Conservation (phyloP, 805 yeast genomes). For the Hanseniaspora nectarophila region DNA sequence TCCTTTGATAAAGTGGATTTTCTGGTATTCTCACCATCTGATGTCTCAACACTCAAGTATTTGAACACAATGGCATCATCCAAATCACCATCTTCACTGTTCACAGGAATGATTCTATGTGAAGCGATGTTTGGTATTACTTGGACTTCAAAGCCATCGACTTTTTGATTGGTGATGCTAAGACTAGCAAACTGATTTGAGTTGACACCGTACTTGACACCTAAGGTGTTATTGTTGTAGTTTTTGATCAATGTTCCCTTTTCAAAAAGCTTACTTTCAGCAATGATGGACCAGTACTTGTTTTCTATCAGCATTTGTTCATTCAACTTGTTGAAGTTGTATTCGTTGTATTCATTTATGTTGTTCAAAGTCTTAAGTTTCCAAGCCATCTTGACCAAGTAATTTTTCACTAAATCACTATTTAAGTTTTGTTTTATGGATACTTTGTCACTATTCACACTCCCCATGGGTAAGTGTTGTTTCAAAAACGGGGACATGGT, state of each 20-base stretch:
- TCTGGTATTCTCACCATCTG: not conserved
- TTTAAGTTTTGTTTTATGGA: slow-evolving; percentile 19
- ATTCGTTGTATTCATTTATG: slow-evolving; percentile 40
- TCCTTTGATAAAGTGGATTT: not conserved
- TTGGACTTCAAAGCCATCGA: slow-evolving; percentile 4
- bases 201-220: slow-evolving; percentile 62
- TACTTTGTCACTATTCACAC: slow-evolving; percentile 42
- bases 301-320: slow-evolving; percentile 49
- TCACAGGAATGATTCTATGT: not conserved
- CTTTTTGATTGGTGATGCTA: not conserved
- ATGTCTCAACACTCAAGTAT: slow-evolving; percentile 1
- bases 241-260: slow-evolving; percentile 27
- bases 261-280: slow-evolving; percentile 14
- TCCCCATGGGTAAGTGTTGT: slow-evolving; percentile 62
- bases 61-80: not conserved
- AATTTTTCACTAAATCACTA: slow-evolving; percentile 22
- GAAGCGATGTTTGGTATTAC: slow-evolving; percentile 1
- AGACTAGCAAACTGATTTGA: slow-evolving; percentile 6
- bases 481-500: slow-evolving; percentile 80
- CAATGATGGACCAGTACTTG: slow-evolving; percentile 42
- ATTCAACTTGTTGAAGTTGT: slow-evolving; percentile 40
- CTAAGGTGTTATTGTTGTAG: slow-evolving; percentile 43
- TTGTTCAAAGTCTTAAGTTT: slow-evolving; percentile 56
- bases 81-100: not conserved
- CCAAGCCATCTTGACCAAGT: slow-evolving; percentile 52